Evolutionary conservation across 306 rosid genomes (phyloP).

Genomic region (Ormosia semicastrata): DNA sequence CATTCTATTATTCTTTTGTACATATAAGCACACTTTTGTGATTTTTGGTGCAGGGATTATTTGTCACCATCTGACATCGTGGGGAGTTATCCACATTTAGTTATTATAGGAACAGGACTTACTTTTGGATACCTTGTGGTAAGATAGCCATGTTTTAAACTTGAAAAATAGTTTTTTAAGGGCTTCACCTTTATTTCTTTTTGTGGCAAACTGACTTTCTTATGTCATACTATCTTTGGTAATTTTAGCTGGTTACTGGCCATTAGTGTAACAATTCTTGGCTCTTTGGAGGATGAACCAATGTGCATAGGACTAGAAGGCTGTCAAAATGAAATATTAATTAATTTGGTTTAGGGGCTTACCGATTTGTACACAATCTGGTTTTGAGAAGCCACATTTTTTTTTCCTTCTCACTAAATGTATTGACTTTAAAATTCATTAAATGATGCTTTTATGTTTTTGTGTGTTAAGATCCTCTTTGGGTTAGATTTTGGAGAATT

Average conservation of each 20-base stretch:
- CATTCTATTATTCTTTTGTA: conserved; percentile 6
- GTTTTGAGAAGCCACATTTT: conserved; percentile 14
- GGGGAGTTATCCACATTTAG: conserved; percentile 74
- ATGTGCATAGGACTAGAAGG: not conserved
- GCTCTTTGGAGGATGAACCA: not conserved
- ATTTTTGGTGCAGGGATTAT: conserved; percentile 63
- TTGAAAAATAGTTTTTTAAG: not conserved
- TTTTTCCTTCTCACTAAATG: not conserved
- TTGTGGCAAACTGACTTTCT: not conserved
- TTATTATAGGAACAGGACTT: conserved; percentile 79
- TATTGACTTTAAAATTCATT: not conserved
- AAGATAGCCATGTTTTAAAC: conserved; percentile 28
- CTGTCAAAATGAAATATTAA: not conserved
- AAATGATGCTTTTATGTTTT: conserved; percentile 1
- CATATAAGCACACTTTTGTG: not conserved
- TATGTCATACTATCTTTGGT: conserved; percentile 1
- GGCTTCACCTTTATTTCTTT: not conserved
- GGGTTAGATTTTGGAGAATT: not conserved
- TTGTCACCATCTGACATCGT: conserved; percentile 82
- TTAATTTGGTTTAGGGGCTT: conserved; percentile 7
- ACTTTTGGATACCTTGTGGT: conserved; percentile 94
- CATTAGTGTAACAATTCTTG: not conserved
- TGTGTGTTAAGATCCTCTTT: not conserved
- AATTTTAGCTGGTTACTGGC: not conserved
- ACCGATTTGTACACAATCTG: not conserved